These are phyloP conservation scores for Houttuynia cordata DNA, from an alignment of 164 flowering plant genomes.

Conservation along the genomic window DNA sequence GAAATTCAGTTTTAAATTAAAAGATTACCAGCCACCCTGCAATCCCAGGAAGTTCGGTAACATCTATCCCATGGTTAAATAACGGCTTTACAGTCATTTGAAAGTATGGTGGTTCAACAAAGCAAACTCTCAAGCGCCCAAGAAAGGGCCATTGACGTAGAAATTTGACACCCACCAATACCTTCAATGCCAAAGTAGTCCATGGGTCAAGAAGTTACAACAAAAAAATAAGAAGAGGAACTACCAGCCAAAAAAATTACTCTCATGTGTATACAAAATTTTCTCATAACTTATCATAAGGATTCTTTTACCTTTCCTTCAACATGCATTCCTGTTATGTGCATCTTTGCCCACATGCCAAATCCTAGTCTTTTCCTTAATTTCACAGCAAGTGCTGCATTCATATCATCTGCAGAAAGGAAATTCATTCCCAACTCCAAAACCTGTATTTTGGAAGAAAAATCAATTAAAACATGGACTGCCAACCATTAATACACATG, in stretches of 20 bases:
- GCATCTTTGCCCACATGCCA: conserved; percentile 86
- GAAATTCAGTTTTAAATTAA: neutral
- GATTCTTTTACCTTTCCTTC: conserved; percentile 99
- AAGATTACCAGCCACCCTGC: conserved; percentile 90
- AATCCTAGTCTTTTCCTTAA: conserved; percentile 81
- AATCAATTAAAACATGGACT: neutral
- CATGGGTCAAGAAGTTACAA: neutral
- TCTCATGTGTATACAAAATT: too few species aligned
- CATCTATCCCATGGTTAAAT: conserved; percentile 76
- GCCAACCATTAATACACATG: neutral
- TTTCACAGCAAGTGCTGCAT: conserved; percentile 73
- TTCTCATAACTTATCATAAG: too few species aligned
- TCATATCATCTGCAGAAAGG: conserved; percentile 91
- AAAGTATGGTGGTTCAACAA: conserved; percentile 91
- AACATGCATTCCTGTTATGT: conserved; percentile 85
- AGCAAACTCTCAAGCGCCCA: conserved; percentile 81
- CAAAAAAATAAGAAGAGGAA: too few species aligned
- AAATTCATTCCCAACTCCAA: conserved; percentile 92
- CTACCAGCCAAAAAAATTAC: too few species aligned
- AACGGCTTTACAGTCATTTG: conserved; percentile 96
- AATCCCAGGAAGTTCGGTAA: conserved; percentile 95
- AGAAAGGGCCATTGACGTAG: conserved; percentile 73
- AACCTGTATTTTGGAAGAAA: conserved; percentile 40
- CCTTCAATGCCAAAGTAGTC: conserved; percentile 22
- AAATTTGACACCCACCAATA: conserved; percentile 85